These are phyloP conservation scores for Boletus insuetus DNA, from an alignment of 768 basidiomycete genomes.

Conservation along the genomic window DNA sequence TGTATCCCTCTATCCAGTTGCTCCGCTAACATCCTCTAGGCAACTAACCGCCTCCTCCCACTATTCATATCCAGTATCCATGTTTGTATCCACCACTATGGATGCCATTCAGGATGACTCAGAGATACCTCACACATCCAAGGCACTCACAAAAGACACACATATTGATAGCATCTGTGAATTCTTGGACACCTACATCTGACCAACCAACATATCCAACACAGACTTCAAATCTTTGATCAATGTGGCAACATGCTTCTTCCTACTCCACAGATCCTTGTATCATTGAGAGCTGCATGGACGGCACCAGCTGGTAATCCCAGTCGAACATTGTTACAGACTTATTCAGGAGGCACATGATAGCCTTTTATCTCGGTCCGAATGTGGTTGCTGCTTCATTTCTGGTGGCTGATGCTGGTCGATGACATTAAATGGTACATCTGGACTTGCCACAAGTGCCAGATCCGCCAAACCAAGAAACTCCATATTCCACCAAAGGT, in stretches of 20 bases:
- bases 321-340: not conserved
- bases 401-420: not conserved
- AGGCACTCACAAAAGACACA: no score
- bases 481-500: no score
- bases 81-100: no score
- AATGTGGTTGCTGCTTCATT: not conserved
- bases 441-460: not conserved
- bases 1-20: not conserved
- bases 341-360: not conserved
- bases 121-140: no score
- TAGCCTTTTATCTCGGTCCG: not conserved
- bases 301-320: no score
- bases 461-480: not conserved
- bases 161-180: no score
- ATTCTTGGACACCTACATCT: no score
- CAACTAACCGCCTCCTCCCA: no score
- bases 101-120: no score
- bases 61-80: no score
- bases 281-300: not conserved
- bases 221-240: not conserved
- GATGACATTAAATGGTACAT: not conserved
- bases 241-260: not conserved
- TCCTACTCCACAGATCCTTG: not conserved
- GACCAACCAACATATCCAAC: not conserved
- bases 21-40: no score